These are phyloP conservation scores for Termitomyces sp. DNA, from an alignment of 768 basidiomycete species.

Conservation along the genomic window DNA sequence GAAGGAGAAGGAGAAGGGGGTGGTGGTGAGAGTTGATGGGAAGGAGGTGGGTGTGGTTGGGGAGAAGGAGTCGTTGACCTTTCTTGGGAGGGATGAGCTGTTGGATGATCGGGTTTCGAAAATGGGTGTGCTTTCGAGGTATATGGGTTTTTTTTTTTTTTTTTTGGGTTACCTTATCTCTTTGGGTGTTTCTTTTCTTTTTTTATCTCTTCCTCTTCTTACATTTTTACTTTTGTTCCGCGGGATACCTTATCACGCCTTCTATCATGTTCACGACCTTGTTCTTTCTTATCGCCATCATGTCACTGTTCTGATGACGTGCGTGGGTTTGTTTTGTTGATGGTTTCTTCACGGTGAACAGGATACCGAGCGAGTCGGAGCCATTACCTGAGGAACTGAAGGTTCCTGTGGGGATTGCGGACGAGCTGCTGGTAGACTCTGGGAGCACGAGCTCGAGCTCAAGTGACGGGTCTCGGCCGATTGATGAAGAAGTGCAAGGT, in stretches of 20 bases:
- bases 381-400: conserved; percentile 58
- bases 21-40: conserved; percentile 35
- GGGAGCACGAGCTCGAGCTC: conserved; percentile 13
- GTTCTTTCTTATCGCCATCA: background rate
- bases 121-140: conserved; percentile 71
- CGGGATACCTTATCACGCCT: background rate
- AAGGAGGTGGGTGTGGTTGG: conserved; percentile 56
- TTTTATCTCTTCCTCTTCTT: conserved; percentile 7
- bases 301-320: conserved; percentile 3
- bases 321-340: conserved; percentile 5
- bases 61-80: conserved; percentile 76
- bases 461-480: conserved; percentile 16
- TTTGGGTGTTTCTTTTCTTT: background rate
- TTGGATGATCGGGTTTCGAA: conserved; percentile 65
- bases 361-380: conserved; percentile 54
- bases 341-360: conserved; percentile 16
- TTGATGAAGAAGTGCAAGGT: conserved; percentile 15
- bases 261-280: background rate
- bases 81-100: conserved; percentile 70
- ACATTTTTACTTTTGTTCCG: background rate
- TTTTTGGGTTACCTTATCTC: background rate
- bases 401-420: conserved; percentile 56
- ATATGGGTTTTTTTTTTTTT: conserved; percentile 19
- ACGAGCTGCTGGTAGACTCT: conserved; percentile 53
- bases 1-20: conserved; percentile 18